A percentile compares a stretch with the other conserved stretches of the same genome.
Evolutionary conservation across 139 green algal genomes (phyloP).

Genomic region (Spirogloea muscicola): DNA sequence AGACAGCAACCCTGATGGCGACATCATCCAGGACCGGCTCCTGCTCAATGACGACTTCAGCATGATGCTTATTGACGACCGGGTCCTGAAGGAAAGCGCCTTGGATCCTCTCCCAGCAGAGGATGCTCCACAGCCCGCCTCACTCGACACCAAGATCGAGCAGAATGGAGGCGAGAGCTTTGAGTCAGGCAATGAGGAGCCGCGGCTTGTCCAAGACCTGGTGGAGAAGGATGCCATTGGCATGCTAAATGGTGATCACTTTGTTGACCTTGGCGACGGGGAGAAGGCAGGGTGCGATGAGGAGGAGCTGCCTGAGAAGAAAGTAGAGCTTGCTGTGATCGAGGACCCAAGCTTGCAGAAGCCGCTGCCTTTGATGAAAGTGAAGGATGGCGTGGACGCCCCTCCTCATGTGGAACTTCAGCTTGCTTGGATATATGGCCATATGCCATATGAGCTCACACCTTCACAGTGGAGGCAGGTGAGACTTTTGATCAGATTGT

Average conservation of each 20-base stretch:
- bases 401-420: constrained; percentile 8
- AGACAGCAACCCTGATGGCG: constrained; percentile 12
- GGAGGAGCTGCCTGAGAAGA: neutral
- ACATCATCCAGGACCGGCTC: constrained; percentile 14
- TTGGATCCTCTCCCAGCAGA: too few relatives aligned
- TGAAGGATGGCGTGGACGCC: neutral
- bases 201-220: too few relatives aligned
- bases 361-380: constrained; percentile 14
- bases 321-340: too few relatives aligned
- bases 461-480: constrained; percentile 1
- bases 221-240: too few relatives aligned
- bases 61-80: constrained; percentile 4
- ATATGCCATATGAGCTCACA: constrained; percentile 21
- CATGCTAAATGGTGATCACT: too few relatives aligned
- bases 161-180: too few relatives aligned
- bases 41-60: constrained; percentile 24
- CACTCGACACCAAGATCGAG: too few relatives aligned
- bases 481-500: too few relatives aligned
- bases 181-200: too few relatives aligned
- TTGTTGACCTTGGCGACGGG: neutral
- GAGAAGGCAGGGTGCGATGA: neutral
- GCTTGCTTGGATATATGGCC: constrained; percentile 25
- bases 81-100: too few relatives aligned
- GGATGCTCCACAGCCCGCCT: too few relatives aligned
- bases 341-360: constrained; percentile 6